These are phyloP conservation scores for Cladosporium oxysporum DNA, from an alignment of 2,329 filamentous ascomycete genomes.

Conservation along the genomic window DNA sequence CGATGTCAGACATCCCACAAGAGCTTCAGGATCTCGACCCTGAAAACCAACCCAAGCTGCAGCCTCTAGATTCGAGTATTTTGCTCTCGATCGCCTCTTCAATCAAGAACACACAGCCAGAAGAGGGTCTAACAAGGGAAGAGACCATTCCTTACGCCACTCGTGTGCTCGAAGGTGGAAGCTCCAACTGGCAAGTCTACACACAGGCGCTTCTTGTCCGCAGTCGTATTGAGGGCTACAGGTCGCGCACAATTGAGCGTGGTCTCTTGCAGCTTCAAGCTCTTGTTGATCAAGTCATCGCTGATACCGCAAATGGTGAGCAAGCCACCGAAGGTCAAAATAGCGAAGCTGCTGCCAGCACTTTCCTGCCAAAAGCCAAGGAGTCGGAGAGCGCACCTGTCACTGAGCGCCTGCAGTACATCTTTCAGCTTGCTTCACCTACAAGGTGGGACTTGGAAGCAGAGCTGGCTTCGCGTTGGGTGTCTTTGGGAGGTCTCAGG, in stretches of 20 bases:
- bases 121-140: conserved; percentile 84
- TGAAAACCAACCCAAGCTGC: conserved; percentile 77
- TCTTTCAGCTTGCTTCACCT: conserved; percentile 80
- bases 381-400: conserved; percentile 76
- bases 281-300: conserved; percentile 90
- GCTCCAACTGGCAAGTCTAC: conserved; percentile 97
- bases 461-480: conserved; percentile 92
- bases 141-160: conserved; percentile 90
- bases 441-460: conserved; percentile 93
- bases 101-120: conserved; percentile 83
- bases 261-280: conserved; percentile 91
- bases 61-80: conserved; percentile 85
- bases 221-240: conserved; percentile 85
- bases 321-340: conserved; percentile 23
- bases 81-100: conserved; percentile 78
- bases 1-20: conserved; percentile 57
- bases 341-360: conserved; percentile 57
- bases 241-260: conserved; percentile 82
- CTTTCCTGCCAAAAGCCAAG: conserved; percentile 79
- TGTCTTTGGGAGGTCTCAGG: conserved; percentile 78
- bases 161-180: conserved; percentile 82
- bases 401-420: conserved; percentile 74
- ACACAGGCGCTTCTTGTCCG: conserved; percentile 89
- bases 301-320: conserved; percentile 64
- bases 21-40: conserved; percentile 68